Evolutionary conservation across 208 protist genomes (phyloP).

Genomic region (Leishmania braziliensis): DNA sequence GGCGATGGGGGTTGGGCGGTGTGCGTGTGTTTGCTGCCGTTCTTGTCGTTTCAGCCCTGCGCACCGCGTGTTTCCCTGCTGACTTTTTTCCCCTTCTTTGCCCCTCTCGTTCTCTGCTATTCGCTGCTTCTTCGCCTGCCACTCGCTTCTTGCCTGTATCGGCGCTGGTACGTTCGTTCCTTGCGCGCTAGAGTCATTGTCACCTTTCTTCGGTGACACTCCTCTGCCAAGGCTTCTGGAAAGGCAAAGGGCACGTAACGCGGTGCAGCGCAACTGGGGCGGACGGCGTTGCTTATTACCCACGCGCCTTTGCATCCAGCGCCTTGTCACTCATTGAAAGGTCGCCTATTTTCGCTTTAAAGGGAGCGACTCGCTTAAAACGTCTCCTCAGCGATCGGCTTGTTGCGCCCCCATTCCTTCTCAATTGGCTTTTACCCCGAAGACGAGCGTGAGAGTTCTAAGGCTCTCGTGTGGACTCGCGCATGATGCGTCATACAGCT

Average conservation of each 20-base stretch:
- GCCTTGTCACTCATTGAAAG: not conserved
- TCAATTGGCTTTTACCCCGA: not conserved
- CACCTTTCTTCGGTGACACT: not conserved
- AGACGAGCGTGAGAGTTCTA: not conserved
- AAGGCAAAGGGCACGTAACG: not conserved
- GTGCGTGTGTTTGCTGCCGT: not conserved
- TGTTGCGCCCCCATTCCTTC: not conserved
- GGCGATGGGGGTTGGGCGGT: not conserved
- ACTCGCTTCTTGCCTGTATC: not conserved
- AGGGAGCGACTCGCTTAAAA: too few relatives aligned
- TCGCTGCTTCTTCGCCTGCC: not conserved
- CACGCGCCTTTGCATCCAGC: not conserved
- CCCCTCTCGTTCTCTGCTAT: not conserved
- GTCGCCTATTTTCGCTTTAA: too few relatives aligned
- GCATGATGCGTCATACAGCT: not conserved
- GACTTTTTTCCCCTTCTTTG: not conserved
- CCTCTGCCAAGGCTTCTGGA: not conserved
- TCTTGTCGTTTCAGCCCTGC: not conserved
- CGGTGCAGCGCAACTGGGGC: not conserved
- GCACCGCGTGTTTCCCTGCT: not conserved
- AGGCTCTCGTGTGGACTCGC: not conserved
- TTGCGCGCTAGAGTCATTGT: not conserved
- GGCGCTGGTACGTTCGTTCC: not conserved
- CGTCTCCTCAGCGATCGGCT: too few relatives aligned
- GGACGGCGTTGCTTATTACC: not conserved